phyloP scores from a whole-genome alignment of 1,284 basidiomycete genomes.

The Tilletia setariae region DNA sequence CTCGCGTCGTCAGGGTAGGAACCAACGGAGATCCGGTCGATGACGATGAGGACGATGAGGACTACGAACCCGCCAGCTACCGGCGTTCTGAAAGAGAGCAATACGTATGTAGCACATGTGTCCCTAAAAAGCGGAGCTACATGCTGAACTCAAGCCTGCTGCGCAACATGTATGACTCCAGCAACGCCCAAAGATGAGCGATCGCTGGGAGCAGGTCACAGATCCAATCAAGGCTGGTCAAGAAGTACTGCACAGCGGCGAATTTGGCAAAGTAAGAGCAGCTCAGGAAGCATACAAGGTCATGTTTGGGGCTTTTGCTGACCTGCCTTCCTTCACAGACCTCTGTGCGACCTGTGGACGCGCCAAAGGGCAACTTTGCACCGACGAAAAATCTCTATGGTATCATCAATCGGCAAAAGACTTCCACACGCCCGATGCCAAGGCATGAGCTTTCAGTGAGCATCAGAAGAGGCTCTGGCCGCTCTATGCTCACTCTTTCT shows the following conservation, averaged over 20 bases:
- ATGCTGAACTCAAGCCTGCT: too few species aligned
- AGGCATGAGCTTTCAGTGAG: slow-evolving; percentile 51
- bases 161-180: neutral
- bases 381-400: slow-evolving; percentile 28
- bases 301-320: neutral
- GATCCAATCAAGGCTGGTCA: slow-evolving; percentile 71
- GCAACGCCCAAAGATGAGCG: slow-evolving; percentile 24
- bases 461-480: neutral
- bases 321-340: neutral
- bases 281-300: neutral
- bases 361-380: slow-evolving; percentile 28
- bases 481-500: too few species aligned
- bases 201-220: slow-evolving; percentile 52
- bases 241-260: slow-evolving; percentile 71
- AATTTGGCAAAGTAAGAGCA: slow-evolving; percentile 68
- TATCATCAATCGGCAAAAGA: slow-evolving; percentile 31
- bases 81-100: too few species aligned
- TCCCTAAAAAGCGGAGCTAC: too few species aligned
- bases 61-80: neutral
- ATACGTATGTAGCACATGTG: too few species aligned
- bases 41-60: neutral
- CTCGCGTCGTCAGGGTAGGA: neutral
- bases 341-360: slow-evolving; percentile 27
- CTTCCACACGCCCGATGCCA: slow-evolving; percentile 52
- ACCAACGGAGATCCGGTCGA: neutral